phyloP scores from a whole-genome alignment of 257 asterid species.

The Gentiana straminea region DNA sequence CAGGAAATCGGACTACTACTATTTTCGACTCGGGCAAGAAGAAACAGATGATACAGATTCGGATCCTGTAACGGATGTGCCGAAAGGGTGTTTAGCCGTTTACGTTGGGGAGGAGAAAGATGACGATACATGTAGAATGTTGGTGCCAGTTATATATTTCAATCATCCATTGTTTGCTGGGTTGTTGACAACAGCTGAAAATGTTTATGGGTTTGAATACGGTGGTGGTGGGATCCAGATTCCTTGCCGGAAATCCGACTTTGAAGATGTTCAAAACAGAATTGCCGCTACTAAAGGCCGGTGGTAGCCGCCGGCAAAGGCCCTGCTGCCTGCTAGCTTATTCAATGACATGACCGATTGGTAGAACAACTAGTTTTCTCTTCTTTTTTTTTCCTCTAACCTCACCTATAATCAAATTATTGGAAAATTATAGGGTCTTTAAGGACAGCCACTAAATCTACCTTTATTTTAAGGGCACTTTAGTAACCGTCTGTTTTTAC shows the following conservation, averaged over 20 bases:
- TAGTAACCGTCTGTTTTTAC: too few relatives aligned
- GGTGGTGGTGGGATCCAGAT: constrained; percentile 66
- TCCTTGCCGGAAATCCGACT: constrained; percentile 48
- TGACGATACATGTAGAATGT: constrained; percentile 40
- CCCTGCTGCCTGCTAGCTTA: constrained; percentile 14
- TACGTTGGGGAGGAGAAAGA: constrained; percentile 42
- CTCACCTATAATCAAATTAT: too few relatives aligned
- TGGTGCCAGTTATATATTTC: constrained; percentile 54
- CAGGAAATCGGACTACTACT: constrained; percentile 18
- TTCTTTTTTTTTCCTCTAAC: not conserved
- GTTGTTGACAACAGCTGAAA: constrained; percentile 44
- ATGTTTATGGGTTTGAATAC: constrained; percentile 45
- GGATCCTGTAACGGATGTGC: constrained; percentile 13
- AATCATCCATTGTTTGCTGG: constrained; percentile 60
- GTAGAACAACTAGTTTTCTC: too few relatives aligned
- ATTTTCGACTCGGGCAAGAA: constrained; percentile 23
- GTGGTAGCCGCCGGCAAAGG: constrained; percentile 23
- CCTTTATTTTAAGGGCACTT: too few relatives aligned
- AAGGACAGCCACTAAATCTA: too few relatives aligned
- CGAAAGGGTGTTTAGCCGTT: constrained; percentile 59
- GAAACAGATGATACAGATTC: not conserved
- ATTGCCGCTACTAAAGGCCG: constrained; percentile 31
- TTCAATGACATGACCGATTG: not conserved
- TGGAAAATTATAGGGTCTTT: too few relatives aligned
- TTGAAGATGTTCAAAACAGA: constrained; percentile 42